These are phyloP conservation scores for Pseudocercospora cruenta DNA, from an alignment of 2,329 filamentous ascomycete genomes.

Conservation along the genomic window DNA sequence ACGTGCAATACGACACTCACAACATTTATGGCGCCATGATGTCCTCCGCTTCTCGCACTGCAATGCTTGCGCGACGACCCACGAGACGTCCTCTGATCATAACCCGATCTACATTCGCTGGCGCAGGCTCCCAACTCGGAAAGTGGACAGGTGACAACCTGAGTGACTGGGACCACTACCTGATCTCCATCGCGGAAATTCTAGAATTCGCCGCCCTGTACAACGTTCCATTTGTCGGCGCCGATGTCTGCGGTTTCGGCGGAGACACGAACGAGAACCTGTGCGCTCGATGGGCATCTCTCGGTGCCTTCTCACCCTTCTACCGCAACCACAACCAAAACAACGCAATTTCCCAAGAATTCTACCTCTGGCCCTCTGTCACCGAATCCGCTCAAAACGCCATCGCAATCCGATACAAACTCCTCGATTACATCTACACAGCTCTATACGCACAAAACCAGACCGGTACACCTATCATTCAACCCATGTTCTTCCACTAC, in stretches of 20 bases:
- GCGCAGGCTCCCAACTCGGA: slow-evolving; percentile 64
- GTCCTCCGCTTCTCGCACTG: slow-evolving; percentile 65
- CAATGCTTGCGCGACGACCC: slow-evolving; percentile 70
- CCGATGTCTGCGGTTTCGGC: slow-evolving; percentile 77
- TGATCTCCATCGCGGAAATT: slow-evolving; percentile 47
- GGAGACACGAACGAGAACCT: slow-evolving; percentile 68
- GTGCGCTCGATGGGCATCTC: slow-evolving; percentile 74
- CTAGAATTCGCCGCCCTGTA: slow-evolving; percentile 52
- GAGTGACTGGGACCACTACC: slow-evolving; percentile 50
- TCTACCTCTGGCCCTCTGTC: slow-evolving; percentile 70
- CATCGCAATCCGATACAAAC: slow-evolving; percentile 72
- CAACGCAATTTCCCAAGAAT: slow-evolving; percentile 64
- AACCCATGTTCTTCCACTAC: slow-evolving; percentile 74
- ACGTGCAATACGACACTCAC: slow-evolving; percentile 74
- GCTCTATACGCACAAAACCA: slow-evolving; percentile 63
- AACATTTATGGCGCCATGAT: slow-evolving; percentile 79
- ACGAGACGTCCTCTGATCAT: slow-evolving; percentile 69
- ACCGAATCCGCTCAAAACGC: slow-evolving; percentile 67
- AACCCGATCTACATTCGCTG: slow-evolving; percentile 75
- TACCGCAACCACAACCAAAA: slow-evolving; percentile 72
- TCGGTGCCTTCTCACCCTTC: slow-evolving; percentile 75
- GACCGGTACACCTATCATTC: slow-evolving; percentile 67
- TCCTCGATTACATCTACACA: slow-evolving; percentile 82
- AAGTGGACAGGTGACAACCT: slow-evolving; percentile 65
- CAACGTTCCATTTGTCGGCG: slow-evolving; percentile 53